Evolutionary conservation across 805 yeast species (phyloP).

Genomic region (Lachancea sp.): DNA sequence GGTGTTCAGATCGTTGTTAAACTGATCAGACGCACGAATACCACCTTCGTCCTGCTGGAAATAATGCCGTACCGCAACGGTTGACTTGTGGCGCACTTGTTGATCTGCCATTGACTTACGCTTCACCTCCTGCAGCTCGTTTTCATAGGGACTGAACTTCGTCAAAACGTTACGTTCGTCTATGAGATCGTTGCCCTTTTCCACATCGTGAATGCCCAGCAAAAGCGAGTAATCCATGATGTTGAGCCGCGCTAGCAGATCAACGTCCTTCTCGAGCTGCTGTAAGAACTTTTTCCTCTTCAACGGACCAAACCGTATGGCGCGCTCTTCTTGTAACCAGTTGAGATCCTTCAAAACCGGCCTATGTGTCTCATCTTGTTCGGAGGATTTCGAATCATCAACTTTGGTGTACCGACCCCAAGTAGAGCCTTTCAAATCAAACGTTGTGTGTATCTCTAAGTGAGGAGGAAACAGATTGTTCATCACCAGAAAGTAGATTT

Average conservation of each 20-base stretch:
- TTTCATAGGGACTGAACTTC: conserved; percentile 25
- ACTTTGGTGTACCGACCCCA: conserved; percentile 62
- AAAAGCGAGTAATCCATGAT: conserved; percentile 94
- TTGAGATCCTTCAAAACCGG: conserved; percentile 79
- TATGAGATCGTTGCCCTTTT: conserved; percentile 43
- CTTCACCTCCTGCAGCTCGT: conserved; percentile 16
- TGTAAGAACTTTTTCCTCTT: conserved; percentile 53
- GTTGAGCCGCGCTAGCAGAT: conserved; percentile 62
- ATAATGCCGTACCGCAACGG: conserved; percentile 28
- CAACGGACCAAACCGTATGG: conserved; percentile 68
- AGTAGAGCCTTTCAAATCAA: conserved; percentile 90
- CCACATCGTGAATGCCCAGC: conserved; percentile 78
- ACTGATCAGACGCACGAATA: conserved; percentile 55
- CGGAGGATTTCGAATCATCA: conserved; percentile 10
- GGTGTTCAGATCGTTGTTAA: conserved; percentile 48
- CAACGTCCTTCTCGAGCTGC: conserved; percentile 73
- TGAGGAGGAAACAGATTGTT: conserved; percentile 94
- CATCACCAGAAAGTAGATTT: conserved; percentile 92
- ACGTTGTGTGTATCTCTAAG: conserved; percentile 74
- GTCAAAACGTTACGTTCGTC: conserved; percentile 9
- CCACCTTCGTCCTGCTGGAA: conserved; percentile 86
- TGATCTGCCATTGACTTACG: conserved; percentile 24
- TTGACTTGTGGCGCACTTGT: conserved; percentile 20
- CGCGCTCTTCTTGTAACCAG: conserved; percentile 65
- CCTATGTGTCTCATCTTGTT: conserved; percentile 19